Conservation (phyloP, 768 basidiomycete genomes). For the Daedaleopsis sinensis region DNA sequence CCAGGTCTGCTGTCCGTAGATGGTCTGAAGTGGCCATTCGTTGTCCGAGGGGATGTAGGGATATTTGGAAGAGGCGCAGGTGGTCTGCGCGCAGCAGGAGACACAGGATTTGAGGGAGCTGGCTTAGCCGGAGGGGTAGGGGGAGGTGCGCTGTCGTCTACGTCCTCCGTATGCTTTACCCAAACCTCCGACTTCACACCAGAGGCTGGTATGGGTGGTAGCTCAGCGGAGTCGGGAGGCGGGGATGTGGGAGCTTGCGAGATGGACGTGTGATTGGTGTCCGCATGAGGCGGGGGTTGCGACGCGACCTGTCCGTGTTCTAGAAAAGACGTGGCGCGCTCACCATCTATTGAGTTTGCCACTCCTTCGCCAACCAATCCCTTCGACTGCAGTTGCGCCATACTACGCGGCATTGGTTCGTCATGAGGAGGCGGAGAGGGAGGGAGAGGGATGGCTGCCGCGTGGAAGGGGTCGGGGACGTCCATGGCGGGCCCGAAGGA, state of each 20-base stretch:
- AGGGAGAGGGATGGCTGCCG: conserved; percentile 29
- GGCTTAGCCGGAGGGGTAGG: conserved; percentile 32
- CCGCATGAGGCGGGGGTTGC: background rate
- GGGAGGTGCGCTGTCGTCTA: conserved; percentile 12
- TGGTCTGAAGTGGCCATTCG: conserved; percentile 16
- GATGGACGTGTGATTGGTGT: background rate
- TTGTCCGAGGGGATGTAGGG: conserved; percentile 14
- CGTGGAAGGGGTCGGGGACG: conserved; percentile 5
- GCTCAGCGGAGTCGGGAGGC: background rate
- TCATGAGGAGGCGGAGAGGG: conserved; percentile 29
- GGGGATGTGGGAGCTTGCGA: conserved; percentile 4
- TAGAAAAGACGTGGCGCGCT: background rate
- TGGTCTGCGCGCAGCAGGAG: conserved; percentile 26
- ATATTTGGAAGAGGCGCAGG: conserved; percentile 12
- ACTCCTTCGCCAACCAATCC: conserved; percentile 26
- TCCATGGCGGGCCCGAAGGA: conserved; percentile 17
- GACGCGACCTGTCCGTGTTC: conserved; percentile 3
- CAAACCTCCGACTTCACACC: background rate
- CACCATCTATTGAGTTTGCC: conserved; percentile 14
- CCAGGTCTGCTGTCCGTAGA: conserved; percentile 17
- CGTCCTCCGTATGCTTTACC: background rate
- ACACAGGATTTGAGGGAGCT: conserved; percentile 9
- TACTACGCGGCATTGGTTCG: conserved; percentile 17
- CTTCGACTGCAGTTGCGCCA: conserved; percentile 7
- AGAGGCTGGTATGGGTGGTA: background rate